Base-by-base conservation (phyloP, 257 asterid genomes). In the Rhazya stricta region DNA sequence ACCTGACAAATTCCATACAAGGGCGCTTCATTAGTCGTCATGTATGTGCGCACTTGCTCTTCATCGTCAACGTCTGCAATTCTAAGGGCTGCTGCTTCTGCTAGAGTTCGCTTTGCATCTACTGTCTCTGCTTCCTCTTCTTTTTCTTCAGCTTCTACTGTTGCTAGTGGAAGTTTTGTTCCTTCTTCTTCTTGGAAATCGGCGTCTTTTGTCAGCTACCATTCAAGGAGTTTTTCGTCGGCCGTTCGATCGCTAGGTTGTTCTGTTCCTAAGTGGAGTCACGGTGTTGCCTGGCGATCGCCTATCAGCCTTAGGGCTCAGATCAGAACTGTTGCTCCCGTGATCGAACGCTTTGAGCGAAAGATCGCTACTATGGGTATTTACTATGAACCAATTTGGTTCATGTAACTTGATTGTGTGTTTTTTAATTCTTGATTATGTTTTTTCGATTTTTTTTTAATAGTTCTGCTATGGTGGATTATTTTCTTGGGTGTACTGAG, bases 361-460 rank as follows among this genome's bases (percentile, higher is more conserved):
- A 89, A 78, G 78, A 70, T 87, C 72, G 84, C 91, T 54, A 77
- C 95, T 65, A 91, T 91, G 96, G 96, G 96, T 91, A 91, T 77
- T 72, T 23, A 30, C 18, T 58, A 3, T 58, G 37, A 21, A 29
- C n/a, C n/a, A 9, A 27, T 30, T 29, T 29, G 0, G 23, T 60
- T 11, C 16, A 66, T 37, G 5, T 61, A 10, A 25, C 69, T 78
- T 62, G 4, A 43, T 57, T 3, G 15, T 21, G 13, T 27, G 19
- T 30, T 75, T 45, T 8, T 8, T 48, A 1, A 41, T 42, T 13
- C 43, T 45, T 46, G 27, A n/a, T n/a, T 9, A 9, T 9, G 29
- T 12, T 25, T 11, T 34, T 39, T 21, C 4, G 29, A 21, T 25
- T 11, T 34, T 39, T 21, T 16, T 23, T 13, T 34, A 12, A 30